A percentile compares a stretch with the other conserved stretches of the same genome.
Evolutionary conservation across 768 basidiomycete genomes (phyloP).

Genomic region (Rhodocollybia butyracea): DNA sequence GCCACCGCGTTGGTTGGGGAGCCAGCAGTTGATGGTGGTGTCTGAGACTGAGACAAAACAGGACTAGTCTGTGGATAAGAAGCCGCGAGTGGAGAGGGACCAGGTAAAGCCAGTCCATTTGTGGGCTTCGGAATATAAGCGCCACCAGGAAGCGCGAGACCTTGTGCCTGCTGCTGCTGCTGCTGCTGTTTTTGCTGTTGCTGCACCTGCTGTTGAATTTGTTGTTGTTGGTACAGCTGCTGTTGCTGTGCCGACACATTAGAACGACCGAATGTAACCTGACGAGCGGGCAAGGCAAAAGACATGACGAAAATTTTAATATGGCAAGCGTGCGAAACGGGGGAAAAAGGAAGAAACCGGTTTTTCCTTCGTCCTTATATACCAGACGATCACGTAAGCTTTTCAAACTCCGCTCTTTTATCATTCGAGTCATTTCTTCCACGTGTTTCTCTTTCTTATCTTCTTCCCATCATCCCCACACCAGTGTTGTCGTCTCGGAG

Average conservation of each 20-base stretch:
- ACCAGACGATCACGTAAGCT: neutral
- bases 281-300: slow-evolving; percentile 7
- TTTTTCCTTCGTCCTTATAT: neutral
- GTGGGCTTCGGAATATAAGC: slow-evolving; percentile 40
- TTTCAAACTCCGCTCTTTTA: neutral
- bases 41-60: slow-evolving; percentile 25
- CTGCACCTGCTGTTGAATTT: slow-evolving; percentile 11
- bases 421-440: neutral
- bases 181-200: slow-evolving; percentile 17
- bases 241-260: slow-evolving; percentile 3
- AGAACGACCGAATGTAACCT: slow-evolving; percentile 9
- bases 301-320: slow-evolving; percentile 7
- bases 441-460: neutral
- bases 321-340: slow-evolving; percentile 5
- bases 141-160: slow-evolving; percentile 58
- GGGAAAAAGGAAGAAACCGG: neutral
- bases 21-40: slow-evolving; percentile 23
- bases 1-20: slow-evolving; percentile 41
- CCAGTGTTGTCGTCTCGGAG: neutral
- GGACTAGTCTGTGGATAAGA: slow-evolving; percentile 22
- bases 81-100: slow-evolving; percentile 50
- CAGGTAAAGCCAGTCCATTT: slow-evolving; percentile 44
- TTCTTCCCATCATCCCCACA: neutral
- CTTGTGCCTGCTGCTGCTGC: slow-evolving; percentile 23
- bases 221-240: slow-evolving; percentile 6